Percentiles rank a stretch among this genome's conserved stretches.
Conservation (phyloP, 257 asterid species). For the Orobanche coerulescens region DNA sequence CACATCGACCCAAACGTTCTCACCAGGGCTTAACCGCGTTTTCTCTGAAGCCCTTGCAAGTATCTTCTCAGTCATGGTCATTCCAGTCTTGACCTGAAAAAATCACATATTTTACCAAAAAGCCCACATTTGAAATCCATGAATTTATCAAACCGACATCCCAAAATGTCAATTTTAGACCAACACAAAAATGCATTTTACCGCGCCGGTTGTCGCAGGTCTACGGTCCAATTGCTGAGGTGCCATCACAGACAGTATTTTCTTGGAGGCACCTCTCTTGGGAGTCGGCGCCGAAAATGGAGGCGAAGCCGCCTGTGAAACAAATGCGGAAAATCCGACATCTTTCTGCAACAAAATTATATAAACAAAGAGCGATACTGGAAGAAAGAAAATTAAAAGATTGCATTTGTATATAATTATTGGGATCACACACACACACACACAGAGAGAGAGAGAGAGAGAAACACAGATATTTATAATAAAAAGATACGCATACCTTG, state of each 20-base stretch:
- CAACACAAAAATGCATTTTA: slow-evolving; percentile 21
- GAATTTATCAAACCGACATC: background rate
- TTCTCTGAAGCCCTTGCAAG: slow-evolving; percentile 78
- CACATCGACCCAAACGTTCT: slow-evolving; percentile 81
- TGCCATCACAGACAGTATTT: slow-evolving; percentile 55
- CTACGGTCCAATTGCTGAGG: slow-evolving; percentile 58
- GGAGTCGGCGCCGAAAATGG: slow-evolving; percentile 26
- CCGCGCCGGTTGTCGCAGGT: slow-evolving; percentile 75
- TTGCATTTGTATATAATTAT: background rate
- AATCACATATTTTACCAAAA: background rate
- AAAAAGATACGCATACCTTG: slow-evolving; percentile 26
- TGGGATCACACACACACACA: background rate
- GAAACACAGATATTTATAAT: no score
- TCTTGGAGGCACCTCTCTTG: slow-evolving; percentile 33
- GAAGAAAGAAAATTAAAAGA: background rate
- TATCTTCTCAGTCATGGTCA: slow-evolving; percentile 96
- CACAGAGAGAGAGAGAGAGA: background rate
- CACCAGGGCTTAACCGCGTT: slow-evolving; percentile 71
- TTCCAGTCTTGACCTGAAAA: slow-evolving; percentile 71
- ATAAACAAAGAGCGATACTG: no score
- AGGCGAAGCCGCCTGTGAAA: slow-evolving; percentile 31
- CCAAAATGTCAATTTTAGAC: background rate
- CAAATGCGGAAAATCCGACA: slow-evolving; percentile 41
- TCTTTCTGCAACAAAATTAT: slow-evolving; percentile 35
- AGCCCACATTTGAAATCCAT: background rate